Evolutionary conservation across 139 green algal genomes (phyloP).

Genomic region (Closterium sp.): DNA sequence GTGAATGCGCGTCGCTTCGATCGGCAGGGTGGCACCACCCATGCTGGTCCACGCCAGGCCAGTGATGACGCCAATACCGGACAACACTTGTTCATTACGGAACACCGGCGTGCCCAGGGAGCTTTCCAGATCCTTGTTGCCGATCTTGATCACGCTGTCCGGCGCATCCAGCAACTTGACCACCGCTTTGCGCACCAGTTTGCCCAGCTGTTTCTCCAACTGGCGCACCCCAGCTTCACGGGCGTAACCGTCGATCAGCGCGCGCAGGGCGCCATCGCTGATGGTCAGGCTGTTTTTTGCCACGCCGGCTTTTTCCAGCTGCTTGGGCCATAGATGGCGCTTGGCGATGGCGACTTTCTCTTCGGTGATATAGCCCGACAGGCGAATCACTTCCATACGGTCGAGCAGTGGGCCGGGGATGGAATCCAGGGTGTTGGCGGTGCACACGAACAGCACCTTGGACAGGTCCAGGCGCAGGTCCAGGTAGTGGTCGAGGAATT

Average conservation of each 20-base stretch:
- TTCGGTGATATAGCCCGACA: constrained; percentile 83
- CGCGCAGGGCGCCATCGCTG: background rate
- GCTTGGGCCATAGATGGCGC: no score
- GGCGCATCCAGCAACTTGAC: background rate
- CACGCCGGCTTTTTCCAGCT: no score
- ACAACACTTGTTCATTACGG: background rate
- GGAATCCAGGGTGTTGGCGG: constrained; percentile 58
- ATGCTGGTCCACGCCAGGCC: background rate
- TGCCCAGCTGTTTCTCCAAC: background rate
- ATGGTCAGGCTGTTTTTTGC: background rate
- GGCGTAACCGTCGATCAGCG: background rate
- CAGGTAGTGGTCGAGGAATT: constrained; percentile 94
- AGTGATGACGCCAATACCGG: background rate
- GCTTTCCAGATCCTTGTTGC: background rate
- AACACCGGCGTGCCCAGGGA: background rate
- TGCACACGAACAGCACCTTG: constrained; percentile 66
- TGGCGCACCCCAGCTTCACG: background rate
- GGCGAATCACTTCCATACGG: constrained; percentile 88
- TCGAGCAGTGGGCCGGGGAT: constrained; percentile 91
- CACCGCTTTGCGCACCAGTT: background rate
- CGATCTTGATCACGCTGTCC: background rate
- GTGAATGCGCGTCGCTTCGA: no score
- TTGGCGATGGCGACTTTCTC: constrained; percentile 95
- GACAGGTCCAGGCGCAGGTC: constrained; percentile 90
- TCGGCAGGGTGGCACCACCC: no score